Conservation (phyloP, 306 rosid genomes). For the Mimosa pudica region DNA sequence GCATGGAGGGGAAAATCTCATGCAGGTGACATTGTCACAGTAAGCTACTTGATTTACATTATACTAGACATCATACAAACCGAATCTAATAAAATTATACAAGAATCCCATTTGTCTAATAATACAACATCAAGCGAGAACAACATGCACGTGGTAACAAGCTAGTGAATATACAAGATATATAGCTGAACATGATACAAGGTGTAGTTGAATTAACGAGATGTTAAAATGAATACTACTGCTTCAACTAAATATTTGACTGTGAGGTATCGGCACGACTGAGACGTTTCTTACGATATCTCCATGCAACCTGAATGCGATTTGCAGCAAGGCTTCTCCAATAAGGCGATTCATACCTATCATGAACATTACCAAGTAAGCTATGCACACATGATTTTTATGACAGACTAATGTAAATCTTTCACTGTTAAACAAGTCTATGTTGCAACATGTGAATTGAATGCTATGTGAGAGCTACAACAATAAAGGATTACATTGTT, state of each 20-base stretch:
- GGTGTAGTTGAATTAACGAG: not conserved
- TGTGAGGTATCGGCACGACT: slow-evolving; percentile 44
- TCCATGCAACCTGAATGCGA: slow-evolving; percentile 79
- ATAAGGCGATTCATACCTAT: slow-evolving; percentile 77
- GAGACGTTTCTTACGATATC: slow-evolving; percentile 61
- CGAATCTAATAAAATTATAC: not conserved
- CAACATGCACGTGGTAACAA: not conserved
- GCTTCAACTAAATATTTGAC: not conserved
- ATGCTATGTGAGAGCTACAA: not conserved
- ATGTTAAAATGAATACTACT: not conserved
- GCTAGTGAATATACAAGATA: not conserved
- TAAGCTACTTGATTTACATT: not conserved
- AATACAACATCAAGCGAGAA: not conserved
- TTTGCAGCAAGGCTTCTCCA: slow-evolving; percentile 73
- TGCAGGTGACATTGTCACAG: not conserved
- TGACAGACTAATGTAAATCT: not conserved
- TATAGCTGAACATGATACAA: not conserved
- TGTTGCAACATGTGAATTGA: not conserved
- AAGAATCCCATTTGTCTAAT: not conserved
- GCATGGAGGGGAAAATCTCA: not conserved
- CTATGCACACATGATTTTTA: not conserved
- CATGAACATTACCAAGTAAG: not conserved
- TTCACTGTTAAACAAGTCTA: not conserved
- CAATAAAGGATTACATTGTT: not conserved
- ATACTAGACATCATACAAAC: not conserved